Base-by-base conservation (phyloP, 192 early-diverging fungal genomes). In the Funneliformis mosseae region DNA sequence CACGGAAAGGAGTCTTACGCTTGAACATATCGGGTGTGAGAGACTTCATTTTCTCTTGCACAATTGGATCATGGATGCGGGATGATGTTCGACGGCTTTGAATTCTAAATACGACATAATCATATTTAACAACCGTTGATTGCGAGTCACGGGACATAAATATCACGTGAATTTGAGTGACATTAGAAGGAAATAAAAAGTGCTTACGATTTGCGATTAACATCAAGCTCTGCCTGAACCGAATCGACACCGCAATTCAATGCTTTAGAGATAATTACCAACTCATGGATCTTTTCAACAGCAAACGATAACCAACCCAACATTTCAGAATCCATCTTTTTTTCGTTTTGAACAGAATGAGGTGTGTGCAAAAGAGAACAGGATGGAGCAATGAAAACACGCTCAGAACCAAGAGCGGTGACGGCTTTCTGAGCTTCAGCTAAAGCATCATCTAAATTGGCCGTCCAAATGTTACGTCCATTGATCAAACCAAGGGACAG, bases 381-480 rank as follows among this genome's bases (percentile, higher is more conserved):
- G 45, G 96, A 96, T 78, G 95, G 92, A 82, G 90, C 94, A 62
- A 98, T 88, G 81, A 96, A 92, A 84, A 96, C 92, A 45, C 92
- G 88, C 25, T 94, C 89, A 48, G 90, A 79, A 38, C 94, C 93
- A 63, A 95, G 85, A 55, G 88, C 89, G 27, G 78, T 74, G 59
- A 95, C 88, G 61, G 95, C 92, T 76, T 90, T 87, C 69, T 89
- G 71, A 77, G 92, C 94, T 18, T 90, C 81, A 21, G 82, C 86
- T 43, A 98, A 88, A 69, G 95, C 92, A 77, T 88, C 85, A 77
- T 84, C 88, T 62, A 97, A 84, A 88, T 98, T 94, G 78, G 92
- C 89, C 89, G 96, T 97, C 97, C 97, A 99, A 86, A 99, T 93
- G 92, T 99, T 98, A 80, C 97, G 93, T 59, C 97, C 97, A 86